phyloP scores from a whole-genome alignment of 1,284 basidiomycete genomes.

The Kalmanozyma brasiliensis region DNA sequence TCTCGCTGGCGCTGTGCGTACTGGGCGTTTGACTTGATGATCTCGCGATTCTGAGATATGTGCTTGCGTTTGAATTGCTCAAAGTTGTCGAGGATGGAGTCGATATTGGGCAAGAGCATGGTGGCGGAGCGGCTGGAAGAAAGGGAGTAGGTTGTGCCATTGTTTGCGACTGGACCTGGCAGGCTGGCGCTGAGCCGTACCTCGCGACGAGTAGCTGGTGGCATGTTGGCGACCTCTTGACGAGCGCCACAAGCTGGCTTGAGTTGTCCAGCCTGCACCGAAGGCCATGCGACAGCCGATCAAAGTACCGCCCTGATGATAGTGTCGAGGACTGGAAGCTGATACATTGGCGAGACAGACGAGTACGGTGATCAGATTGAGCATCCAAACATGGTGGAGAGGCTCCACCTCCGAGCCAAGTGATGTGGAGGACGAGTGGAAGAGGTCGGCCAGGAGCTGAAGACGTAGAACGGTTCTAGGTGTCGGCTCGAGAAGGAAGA shows the following conservation, averaged over 20 bases:
- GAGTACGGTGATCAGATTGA: background rate
- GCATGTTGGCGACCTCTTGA: slow-evolving; percentile 6
- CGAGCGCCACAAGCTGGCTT: background rate
- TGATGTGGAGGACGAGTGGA: too few relatives aligned
- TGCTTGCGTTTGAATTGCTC: slow-evolving; percentile 65
- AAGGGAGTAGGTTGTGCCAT: slow-evolving; percentile 13
- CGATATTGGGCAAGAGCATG: slow-evolving; percentile 50
- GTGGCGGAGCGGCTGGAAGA: slow-evolving; percentile 36
- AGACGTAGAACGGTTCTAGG: too few relatives aligned
- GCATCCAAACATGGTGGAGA: too few relatives aligned
- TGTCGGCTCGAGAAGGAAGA: too few relatives aligned
- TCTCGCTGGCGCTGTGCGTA: slow-evolving; percentile 60
- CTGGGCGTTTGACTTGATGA: slow-evolving; percentile 63
- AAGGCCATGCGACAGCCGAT: too few relatives aligned
- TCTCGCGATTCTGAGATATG: slow-evolving; percentile 64
- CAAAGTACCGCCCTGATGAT: too few relatives aligned
- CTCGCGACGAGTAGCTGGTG: slow-evolving; percentile 46
- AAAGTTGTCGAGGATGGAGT: slow-evolving; percentile 63
- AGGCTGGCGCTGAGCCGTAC: slow-evolving; percentile 47
- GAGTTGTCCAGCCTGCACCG: background rate
- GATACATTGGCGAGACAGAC: too few relatives aligned
- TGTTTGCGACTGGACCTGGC: slow-evolving; percentile 13
- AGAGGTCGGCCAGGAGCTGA: too few relatives aligned
- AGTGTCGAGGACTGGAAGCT: too few relatives aligned
- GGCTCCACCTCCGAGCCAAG: background rate